Percentiles rank a stretch among this genome's conserved stretches.
phyloP scores from a whole-genome alignment of 73 alveolate species.

The Paramecium tetraurelia region DNA sequence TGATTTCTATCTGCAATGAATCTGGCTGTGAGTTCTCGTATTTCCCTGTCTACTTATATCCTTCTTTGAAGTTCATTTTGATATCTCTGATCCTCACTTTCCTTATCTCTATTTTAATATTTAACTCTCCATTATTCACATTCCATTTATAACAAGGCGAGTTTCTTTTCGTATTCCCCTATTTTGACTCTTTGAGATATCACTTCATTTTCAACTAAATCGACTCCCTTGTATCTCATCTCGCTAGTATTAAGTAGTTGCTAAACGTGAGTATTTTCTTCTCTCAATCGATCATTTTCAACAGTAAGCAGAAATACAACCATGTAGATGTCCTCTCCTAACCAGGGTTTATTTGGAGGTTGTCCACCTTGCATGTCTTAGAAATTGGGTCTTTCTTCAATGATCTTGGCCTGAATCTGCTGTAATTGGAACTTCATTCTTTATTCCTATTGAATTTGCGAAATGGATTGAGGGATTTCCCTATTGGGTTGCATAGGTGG shows the following conservation, averaged over 20 bases:
- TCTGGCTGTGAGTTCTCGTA: constrained; percentile 32
- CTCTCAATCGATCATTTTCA: constrained; percentile 19
- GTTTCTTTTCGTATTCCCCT: constrained; percentile 27
- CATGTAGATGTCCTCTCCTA: constrained; percentile 42
- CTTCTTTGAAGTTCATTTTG: not conserved
- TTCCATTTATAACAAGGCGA: constrained; percentile 7
- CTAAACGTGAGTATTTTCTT: not conserved
- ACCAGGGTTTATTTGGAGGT: constrained; percentile 23
- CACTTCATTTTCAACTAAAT: not conserved
- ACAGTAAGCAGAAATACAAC: constrained; percentile 2
- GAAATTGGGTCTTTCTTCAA: not conserved
- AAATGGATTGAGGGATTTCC: not conserved
- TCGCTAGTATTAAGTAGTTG: not conserved
- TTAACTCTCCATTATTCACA: constrained; percentile 37
- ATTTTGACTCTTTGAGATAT: not conserved
- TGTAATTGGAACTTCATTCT: not conserved
- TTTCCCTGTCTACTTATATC: constrained; percentile 1
- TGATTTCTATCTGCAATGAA: constrained; percentile 42
- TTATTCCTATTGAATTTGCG: not conserved
- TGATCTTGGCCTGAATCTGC: not conserved
- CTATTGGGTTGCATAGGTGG: not conserved
- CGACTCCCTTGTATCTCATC: not conserved
- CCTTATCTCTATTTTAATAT: constrained; percentile 14
- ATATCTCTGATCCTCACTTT: constrained; percentile 38
- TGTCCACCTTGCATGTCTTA: constrained; percentile 30